A percentile compares a stretch with the other conserved stretches of the same genome.
phyloP scores from a whole-genome alignment of 768 basidiomycete species.

The Boletus tomentosulus region DNA sequence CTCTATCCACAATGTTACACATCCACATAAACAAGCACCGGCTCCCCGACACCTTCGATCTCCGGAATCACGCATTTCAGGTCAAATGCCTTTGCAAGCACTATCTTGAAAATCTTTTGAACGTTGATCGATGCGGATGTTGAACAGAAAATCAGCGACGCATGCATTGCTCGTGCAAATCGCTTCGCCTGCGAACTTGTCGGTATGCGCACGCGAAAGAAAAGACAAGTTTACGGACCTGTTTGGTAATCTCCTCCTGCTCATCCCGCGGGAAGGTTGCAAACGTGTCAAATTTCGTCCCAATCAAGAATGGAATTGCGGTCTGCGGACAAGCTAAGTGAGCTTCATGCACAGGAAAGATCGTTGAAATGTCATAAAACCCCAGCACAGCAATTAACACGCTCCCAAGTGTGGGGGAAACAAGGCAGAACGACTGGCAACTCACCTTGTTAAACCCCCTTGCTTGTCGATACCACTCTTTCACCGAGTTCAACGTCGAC shows the following conservation, averaged over 20 bases:
- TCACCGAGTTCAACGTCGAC: conserved; percentile 95
- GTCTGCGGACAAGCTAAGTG: conserved; percentile 51
- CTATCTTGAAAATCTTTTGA: conserved; percentile 99
- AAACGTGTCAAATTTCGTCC: conserved; percentile 98
- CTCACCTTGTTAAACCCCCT: conserved; percentile 97
- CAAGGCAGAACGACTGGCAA: not conserved
- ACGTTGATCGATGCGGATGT: conserved; percentile 99
- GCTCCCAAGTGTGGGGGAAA: not conserved
- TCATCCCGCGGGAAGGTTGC: conserved; percentile 94
- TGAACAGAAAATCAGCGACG: conserved; percentile 98
- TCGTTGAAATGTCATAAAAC: conserved; percentile 3
- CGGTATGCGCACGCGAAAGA: conserved; percentile 5
- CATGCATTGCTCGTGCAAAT: conserved; percentile 99
- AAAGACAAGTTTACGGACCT: conserved; percentile 46
- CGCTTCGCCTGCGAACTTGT: conserved; percentile 71
- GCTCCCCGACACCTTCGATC: conserved; percentile 95
- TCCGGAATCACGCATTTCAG: conserved; percentile 98
- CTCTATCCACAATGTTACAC: conserved; percentile 32
- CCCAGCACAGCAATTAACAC: not conserved
- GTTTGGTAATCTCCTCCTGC: conserved; percentile 99
- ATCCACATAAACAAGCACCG: conserved; percentile 90
- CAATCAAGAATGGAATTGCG: conserved; percentile 96
- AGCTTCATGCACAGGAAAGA: conserved; percentile 13
- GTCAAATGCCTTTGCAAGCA: conserved; percentile 95
- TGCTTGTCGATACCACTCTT: conserved; percentile 99